Base-by-base conservation (phyloP, 176 grass and related monocot species). In the Olyra latifolia region DNA sequence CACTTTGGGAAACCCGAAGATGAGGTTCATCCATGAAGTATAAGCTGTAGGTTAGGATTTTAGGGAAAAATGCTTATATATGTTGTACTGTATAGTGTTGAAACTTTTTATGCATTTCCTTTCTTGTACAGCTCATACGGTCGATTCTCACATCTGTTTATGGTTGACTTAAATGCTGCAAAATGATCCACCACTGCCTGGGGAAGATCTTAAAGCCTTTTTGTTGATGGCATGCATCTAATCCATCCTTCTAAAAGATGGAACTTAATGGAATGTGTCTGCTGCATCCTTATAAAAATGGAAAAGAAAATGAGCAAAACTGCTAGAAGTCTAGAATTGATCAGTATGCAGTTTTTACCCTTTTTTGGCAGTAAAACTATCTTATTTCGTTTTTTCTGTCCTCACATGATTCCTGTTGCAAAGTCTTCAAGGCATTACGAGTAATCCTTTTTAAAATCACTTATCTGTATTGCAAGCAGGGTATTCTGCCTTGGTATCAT, bases 91-190 rank as follows among this genome's bases (percentile, higher is more conserved):
- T 48, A 32, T 41, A 39, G 38, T 23, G 4, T 50, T 72, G 23
- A 8, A 8, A 46, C 32, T 68, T 58, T 54, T 58, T 80, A 22
- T 79, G 27, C 19, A 46, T 86, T 46, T 70, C 4, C 32, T 71
- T 62, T 10, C 3, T 13, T 54, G 25, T 86, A 55, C 20, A 80
- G 20, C 4, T 74, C 7, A 32, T 3, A 47, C 40, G 9, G 58
- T 17, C n/a, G 35, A 65, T 62, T 14, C 4, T 29, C 22, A 1
- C 30, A 64, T 81, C 45, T 39, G 10, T 78, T 61, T 61, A 54
- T 35, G 54, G 10, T 9, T 84, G 45, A 20, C 23, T 39, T n/a
- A 45, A 59, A 74, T 70, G 57, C 16, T 13, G 28, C 65, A 24
- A 42, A 70, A 45, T 70, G 45, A 63, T 69, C 15, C 0, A 50